Base-by-base conservation (phyloP, 768 basidiomycete genomes). In the Termitomyces sp. region DNA sequence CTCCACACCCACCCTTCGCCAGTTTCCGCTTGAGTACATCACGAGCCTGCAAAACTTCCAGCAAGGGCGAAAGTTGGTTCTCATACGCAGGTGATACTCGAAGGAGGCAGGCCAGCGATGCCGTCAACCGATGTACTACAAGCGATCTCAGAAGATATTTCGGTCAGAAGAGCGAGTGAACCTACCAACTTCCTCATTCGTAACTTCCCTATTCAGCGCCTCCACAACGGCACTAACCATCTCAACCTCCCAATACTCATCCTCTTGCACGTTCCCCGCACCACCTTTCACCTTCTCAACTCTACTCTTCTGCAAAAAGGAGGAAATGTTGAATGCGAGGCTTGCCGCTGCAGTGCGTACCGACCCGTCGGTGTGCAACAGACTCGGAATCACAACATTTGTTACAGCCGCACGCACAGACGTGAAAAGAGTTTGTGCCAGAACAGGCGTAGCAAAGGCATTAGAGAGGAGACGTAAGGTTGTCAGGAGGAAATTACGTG, bases 171-270 rank as follows among this genome's bases (percentile, higher is more conserved):
- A 28, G 17, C 47, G 47, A 43, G 60, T 5, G 48, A 11, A 68
- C 91, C 71, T 55, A 89, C 93, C 85, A 63, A 91, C 84, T 66
- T 95, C 94, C 68, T 91, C 89, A 61, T 77, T 89, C 53, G 74
- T 71, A 60, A 73, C 79, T 72, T 96, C 93, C 60, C 80, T 79
- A 50, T 77, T 78, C 19, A 96, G 64, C 17, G 89, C 90, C 68
- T 93, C 91, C 0, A 94, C 67, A n/a, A 97, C 65, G 0, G 90
- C 95, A 63, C 87, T 90, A 2, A 86, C 75, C 33, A 96, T 70
- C 73, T 97, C 95, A 0, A 89, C 75, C 64, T 92, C 85, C 91
- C 91, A 95, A 54, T 94, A 94, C 19, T 80, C 90, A 53, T 84
- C 82, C 51, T 81, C 84, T 15, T 71, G 74, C 28, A 75, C 76